phyloP scores from a whole-genome alignment of 352 stramenopile species.

The Phytopythium aichiense region DNA sequence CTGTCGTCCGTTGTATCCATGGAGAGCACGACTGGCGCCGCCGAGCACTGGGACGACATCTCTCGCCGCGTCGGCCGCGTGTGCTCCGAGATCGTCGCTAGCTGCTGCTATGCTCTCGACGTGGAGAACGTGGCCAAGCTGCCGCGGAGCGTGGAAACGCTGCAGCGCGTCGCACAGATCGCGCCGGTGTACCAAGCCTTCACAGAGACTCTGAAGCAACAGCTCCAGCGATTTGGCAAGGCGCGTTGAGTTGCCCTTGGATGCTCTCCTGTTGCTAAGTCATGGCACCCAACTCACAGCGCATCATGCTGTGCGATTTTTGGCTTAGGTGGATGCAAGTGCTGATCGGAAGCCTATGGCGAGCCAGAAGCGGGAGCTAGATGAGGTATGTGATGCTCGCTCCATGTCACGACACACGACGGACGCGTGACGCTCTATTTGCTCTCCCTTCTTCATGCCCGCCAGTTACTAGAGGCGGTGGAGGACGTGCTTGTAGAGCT shows the following conservation, averaged over 20 bases:
- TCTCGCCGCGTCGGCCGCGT: slow-evolving; percentile 19
- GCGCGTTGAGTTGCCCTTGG: background rate
- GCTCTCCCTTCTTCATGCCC: background rate
- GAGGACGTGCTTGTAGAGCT: slow-evolving; percentile 42
- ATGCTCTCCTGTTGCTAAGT: no score
- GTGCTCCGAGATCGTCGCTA: slow-evolving; percentile 29
- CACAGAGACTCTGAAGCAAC: slow-evolving; percentile 24
- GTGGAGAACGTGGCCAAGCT: slow-evolving; percentile 22
- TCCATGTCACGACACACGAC: background rate
- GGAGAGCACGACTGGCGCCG: background rate
- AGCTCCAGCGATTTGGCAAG: slow-evolving; percentile 22
- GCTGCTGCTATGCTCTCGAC: slow-evolving; percentile 23
- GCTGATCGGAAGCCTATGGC: background rate
- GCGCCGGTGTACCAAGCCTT: slow-evolving; percentile 32
- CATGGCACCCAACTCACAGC: background rate
- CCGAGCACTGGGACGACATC: slow-evolving; percentile 6
- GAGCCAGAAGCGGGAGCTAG: background rate
- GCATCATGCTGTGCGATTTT: background rate
- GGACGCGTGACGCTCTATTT: no score
- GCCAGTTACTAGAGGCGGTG: slow-evolving; percentile 28
- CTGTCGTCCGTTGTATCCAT: slow-evolving; percentile 4
- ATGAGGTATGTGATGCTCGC: background rate
- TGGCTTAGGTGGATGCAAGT: background rate
- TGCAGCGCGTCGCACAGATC: slow-evolving; percentile 23
- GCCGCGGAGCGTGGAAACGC: slow-evolving; percentile 19